A percentile compares a stretch with the other conserved stretches of the same genome.
Evolutionary conservation across 768 basidiomycete species (phyloP).

Genomic region (Trametes cinnabarina): DNA sequence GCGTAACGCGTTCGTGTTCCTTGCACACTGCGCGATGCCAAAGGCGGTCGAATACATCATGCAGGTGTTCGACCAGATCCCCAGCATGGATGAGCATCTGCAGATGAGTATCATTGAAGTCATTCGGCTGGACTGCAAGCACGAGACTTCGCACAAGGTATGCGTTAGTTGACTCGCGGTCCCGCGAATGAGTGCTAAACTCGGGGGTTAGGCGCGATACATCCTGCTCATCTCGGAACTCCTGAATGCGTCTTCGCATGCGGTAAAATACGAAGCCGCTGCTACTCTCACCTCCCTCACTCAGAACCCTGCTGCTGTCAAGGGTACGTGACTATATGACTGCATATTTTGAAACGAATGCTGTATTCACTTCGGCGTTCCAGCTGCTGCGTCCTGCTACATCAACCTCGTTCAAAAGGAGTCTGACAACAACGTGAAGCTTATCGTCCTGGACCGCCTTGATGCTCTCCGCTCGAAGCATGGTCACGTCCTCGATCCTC

Average conservation of each 20-base stretch:
- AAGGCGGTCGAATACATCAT: slow-evolving; percentile 92
- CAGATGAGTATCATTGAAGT: slow-evolving; percentile 97
- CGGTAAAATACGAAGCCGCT: slow-evolving; percentile 97
- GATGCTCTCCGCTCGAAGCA: slow-evolving; percentile 80
- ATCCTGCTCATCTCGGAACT: slow-evolving; percentile 93
- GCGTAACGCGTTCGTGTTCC: slow-evolving; percentile 95
- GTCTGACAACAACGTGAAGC: slow-evolving; percentile 98
- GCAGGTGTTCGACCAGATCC: slow-evolving; percentile 80
- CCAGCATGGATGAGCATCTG: slow-evolving; percentile 82
- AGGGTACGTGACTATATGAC: slow-evolving; percentile 51
- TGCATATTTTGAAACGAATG: not conserved
- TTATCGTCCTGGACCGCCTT: slow-evolving; percentile 92
- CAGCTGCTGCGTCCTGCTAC: slow-evolving; percentile 71
- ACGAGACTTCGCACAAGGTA: slow-evolving; percentile 79
- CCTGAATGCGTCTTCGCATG: slow-evolving; percentile 83
- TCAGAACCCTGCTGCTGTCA: slow-evolving; percentile 93
- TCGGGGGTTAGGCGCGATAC: slow-evolving; percentile 68
- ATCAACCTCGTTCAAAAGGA: slow-evolving; percentile 91
- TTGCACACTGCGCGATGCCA: slow-evolving; percentile 80
- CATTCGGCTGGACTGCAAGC: slow-evolving; percentile 84
- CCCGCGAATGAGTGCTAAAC: not conserved
- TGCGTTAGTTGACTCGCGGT: slow-evolving; percentile 28
- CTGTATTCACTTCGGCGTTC: not conserved
- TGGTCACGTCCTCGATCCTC: slow-evolving; percentile 81
- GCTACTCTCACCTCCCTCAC: slow-evolving; percentile 92